Conservation (phyloP, 2,329 filamentous ascomycete genomes). For the Pseudogymnoascus sp. region DNA sequence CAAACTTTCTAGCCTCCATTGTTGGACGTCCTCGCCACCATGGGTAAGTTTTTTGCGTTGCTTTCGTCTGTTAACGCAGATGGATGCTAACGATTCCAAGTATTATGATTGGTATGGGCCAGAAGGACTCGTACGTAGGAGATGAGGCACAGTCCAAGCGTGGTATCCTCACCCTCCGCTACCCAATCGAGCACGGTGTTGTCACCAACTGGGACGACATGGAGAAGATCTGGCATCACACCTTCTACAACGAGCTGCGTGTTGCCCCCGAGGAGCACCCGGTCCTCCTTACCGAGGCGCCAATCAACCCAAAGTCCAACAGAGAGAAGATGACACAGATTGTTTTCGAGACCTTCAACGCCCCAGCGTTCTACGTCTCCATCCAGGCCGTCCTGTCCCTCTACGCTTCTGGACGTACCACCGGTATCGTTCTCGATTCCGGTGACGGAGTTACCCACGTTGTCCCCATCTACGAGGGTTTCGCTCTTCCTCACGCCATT, state of each 20-base stretch:
- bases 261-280: slow-evolving; percentile 99
- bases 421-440: slow-evolving; percentile 99
- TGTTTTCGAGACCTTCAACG: slow-evolving; percentile 99
- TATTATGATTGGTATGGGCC: slow-evolving; percentile 99
- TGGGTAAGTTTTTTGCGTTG: slow-evolving; percentile 63
- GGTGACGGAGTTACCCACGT: slow-evolving; percentile 99
- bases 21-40: slow-evolving; percentile 99
- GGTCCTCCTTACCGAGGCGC: slow-evolving; percentile 96
- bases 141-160: slow-evolving; percentile 99
- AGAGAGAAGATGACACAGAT: slow-evolving; percentile 99
- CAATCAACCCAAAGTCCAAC: slow-evolving; percentile 99
- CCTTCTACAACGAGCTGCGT: slow-evolving; percentile 99
- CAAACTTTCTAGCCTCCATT: slow-evolving; percentile 69
- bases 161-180: slow-evolving; percentile 99
- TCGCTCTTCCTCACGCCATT: slow-evolving; percentile 99
- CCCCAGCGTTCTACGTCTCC: slow-evolving; percentile 99
- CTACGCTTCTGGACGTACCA: slow-evolving; percentile 99
- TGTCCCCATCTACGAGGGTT: slow-evolving; percentile 99
- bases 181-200: slow-evolving; percentile 99
- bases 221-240: slow-evolving; percentile 99
- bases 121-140: slow-evolving; percentile 99
- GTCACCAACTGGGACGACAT: slow-evolving; percentile 99
- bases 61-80: background rate
- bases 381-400: slow-evolving; percentile 99
- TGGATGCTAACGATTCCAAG: slow-evolving; percentile 39